Evolutionary conservation across 192 early-diverging fungal species (phyloP).

Genomic region (Backusella australiensis): DNA sequence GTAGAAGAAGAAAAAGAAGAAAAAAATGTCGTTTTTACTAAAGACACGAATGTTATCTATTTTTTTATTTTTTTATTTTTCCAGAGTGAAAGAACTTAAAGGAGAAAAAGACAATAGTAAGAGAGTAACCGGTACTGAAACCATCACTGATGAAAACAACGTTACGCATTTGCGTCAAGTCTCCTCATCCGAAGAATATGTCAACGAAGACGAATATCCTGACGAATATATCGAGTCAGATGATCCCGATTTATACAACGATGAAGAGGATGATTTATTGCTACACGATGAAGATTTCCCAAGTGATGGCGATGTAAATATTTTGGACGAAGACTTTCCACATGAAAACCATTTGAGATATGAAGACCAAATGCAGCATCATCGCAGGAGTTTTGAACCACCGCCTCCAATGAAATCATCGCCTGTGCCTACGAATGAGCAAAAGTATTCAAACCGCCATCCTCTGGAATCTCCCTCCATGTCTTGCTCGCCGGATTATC

Average conservation of each 20-base stretch:
- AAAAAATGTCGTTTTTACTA: neutral
- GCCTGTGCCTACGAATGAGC: neutral
- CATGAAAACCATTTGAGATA: slow-evolving; percentile 20
- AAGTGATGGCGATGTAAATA: slow-evolving; percentile 31
- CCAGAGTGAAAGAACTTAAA: slow-evolving; percentile 44
- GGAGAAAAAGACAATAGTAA: slow-evolving; percentile 34
- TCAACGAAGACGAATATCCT: slow-evolving; percentile 24
- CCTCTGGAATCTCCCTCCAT: neutral
- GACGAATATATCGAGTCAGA: slow-evolving; percentile 32
- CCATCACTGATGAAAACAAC: slow-evolving; percentile 6
- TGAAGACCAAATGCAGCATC: slow-evolving; percentile 4
- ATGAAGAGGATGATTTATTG: slow-evolving; percentile 32
- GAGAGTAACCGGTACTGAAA: neutral
- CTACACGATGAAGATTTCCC: slow-evolving; percentile 39
- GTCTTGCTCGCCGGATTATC: neutral
- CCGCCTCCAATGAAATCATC: neutral
- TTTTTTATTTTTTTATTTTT: neutral
- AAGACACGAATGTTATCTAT: slow-evolving; percentile 14
- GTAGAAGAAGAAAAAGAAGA: neutral
- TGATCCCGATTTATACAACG: slow-evolving; percentile 33
- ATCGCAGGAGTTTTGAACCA: neutral
- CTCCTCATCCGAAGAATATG: slow-evolving; percentile 10
- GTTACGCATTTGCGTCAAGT: slow-evolving; percentile 1
- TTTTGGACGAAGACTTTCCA: slow-evolving; percentile 40
- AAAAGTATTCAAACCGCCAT: neutral